These are phyloP conservation scores for Russula ochroleuca DNA, from an alignment of 768 basidiomycete species.

Conservation along the genomic window DNA sequence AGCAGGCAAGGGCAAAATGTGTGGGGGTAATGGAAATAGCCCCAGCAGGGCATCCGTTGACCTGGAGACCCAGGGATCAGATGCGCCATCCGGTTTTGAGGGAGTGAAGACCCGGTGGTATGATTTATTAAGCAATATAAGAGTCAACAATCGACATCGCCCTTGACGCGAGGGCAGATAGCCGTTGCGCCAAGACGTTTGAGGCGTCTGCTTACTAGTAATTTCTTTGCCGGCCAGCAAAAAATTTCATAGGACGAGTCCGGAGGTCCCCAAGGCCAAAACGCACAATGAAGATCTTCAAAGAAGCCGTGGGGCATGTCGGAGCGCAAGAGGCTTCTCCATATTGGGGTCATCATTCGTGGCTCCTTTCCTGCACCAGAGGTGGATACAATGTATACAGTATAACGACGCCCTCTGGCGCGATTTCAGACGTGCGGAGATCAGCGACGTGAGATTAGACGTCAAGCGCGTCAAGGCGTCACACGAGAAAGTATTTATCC, in stretches of 20 bases:
- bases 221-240: constrained; percentile 87
- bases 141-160: constrained; percentile 64
- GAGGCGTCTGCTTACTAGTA: constrained; percentile 64
- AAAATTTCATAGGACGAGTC: constrained; percentile 85
- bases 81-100: constrained; percentile 65
- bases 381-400: constrained; percentile 79
- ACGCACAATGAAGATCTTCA: constrained; percentile 66
- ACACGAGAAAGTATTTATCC: constrained; percentile 35
- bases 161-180: constrained; percentile 68
- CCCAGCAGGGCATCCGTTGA: constrained; percentile 46
- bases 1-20: constrained; percentile 32
- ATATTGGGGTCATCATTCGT: constrained; percentile 71
- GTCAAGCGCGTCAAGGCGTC: constrained; percentile 15
- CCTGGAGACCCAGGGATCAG: constrained; percentile 62
- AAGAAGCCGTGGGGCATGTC: constrained; percentile 75
- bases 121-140: background rate
- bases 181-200: constrained; percentile 62
- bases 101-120: background rate
- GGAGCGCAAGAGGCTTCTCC: constrained; percentile 71
- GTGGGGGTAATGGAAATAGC: constrained; percentile 48
- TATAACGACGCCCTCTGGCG: constrained; percentile 60
- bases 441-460: background rate
- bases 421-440: constrained; percentile 56
- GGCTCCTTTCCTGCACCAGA: constrained; percentile 82
- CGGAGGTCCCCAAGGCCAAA: constrained; percentile 88